Percentiles rank a stretch among this genome's conserved stretches.
Conservation (phyloP, 208 protist genomes). For the Acanthamoeba royreba region DNA sequence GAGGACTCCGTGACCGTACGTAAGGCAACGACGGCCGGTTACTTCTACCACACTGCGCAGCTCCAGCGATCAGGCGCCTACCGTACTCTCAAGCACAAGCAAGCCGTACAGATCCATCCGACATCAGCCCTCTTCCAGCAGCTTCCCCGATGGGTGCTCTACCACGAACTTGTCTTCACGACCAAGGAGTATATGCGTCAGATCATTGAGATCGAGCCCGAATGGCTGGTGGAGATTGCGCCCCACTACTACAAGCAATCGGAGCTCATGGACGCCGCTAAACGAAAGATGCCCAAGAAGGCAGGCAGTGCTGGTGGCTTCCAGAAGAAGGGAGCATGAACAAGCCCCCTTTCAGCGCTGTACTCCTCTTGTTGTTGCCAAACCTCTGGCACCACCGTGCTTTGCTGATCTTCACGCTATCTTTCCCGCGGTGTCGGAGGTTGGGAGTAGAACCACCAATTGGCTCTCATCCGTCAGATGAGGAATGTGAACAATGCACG, state of each 20-base stretch:
- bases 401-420: no score
- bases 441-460: no score
- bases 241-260: conserved; percentile 85
- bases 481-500: no score
- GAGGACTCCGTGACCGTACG: conserved; percentile 77
- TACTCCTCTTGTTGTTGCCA: no score
- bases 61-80: conserved; percentile 79
- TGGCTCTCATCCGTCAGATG: no score
- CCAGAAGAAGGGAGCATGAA: background rate
- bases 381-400: no score
- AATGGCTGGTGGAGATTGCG: conserved; percentile 88
- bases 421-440: no score
- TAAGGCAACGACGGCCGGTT: conserved; percentile 84
- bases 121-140: conserved; percentile 81
- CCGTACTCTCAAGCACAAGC: conserved; percentile 86
- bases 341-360: no score
- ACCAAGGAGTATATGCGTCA: conserved; percentile 95
- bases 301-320: background rate
- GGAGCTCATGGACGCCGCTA: conserved; percentile 63
- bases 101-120: conserved; percentile 85
- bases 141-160: conserved; percentile 94
- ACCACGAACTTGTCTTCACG: conserved; percentile 89
- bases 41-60: conserved; percentile 88
- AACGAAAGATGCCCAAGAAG: conserved; percentile 76
- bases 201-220: conserved; percentile 86